These are phyloP conservation scores for Parasitella parasitica DNA, from an alignment of 371 early-diverging fungal species.

Conservation along the genomic window DNA sequence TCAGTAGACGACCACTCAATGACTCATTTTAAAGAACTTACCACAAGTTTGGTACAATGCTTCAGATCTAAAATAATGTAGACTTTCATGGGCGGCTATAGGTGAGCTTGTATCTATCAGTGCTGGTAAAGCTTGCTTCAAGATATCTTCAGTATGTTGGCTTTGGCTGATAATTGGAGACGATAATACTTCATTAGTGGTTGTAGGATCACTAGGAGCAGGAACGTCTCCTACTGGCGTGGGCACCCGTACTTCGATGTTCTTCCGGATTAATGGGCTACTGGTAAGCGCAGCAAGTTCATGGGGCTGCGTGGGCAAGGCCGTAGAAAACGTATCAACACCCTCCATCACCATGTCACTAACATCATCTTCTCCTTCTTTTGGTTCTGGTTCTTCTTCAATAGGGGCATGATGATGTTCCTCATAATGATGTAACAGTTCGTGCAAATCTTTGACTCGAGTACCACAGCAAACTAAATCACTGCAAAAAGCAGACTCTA, in stretches of 20 bases:
- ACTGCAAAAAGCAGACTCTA: slow-evolving; percentile 87
- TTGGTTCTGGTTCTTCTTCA: slow-evolving; percentile 56
- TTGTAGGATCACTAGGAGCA: too few relatives aligned
- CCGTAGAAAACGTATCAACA: slow-evolving; percentile 2
- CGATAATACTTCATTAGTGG: not conserved
- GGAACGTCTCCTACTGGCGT: not conserved
- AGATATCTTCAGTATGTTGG: slow-evolving; percentile 24
- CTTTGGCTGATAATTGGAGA: not conserved
- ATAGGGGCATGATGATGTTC: slow-evolving; percentile 86
- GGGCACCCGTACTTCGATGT: not conserved
- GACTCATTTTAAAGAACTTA: too few relatives aligned
- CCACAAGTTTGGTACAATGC: slow-evolving; percentile 31
- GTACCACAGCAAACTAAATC: slow-evolving; percentile 92
- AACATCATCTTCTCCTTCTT: slow-evolving; percentile 24
- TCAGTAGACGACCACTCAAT: too few relatives aligned
- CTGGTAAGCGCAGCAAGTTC: slow-evolving; percentile 19
- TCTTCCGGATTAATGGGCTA: slow-evolving; percentile 16
- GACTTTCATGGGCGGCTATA: not conserved
- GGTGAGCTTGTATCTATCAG: not conserved
- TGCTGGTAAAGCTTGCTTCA: slow-evolving; percentile 18
- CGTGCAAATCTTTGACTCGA: slow-evolving; percentile 80
- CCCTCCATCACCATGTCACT: slow-evolving; percentile 16
- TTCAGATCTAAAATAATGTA: slow-evolving; percentile 23
- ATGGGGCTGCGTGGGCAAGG: slow-evolving; percentile 23
- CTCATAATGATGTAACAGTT: slow-evolving; percentile 91